Percentiles rank a stretch among this genome's conserved stretches.
Evolutionary conservation across 805 yeast genomes (phyloP).

Genomic region (Metschnikowia lunata): DNA sequence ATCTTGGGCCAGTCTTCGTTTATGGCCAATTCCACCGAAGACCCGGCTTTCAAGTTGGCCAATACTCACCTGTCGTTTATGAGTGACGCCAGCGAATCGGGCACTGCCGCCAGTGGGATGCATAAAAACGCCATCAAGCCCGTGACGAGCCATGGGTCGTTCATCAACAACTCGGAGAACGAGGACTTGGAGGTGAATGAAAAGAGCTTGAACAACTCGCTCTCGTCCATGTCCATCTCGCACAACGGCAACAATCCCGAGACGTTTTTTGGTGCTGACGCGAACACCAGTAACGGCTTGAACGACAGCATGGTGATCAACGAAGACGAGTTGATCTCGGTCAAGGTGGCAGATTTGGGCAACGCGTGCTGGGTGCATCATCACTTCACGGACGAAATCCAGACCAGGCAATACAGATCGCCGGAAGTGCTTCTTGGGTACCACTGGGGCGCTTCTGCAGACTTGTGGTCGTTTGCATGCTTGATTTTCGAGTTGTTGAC

Average conservation of each 20-base stretch:
- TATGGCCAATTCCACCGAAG: not conserved
- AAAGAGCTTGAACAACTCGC: constrained; percentile 32
- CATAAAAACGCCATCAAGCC: constrained; percentile 5
- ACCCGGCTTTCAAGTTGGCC: not conserved
- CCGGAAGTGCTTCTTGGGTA: constrained; percentile 58
- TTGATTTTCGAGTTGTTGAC: constrained; percentile 56
- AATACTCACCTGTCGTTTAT: not conserved
- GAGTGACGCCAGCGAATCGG: not conserved
- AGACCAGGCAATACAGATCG: constrained; percentile 62
- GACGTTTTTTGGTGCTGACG: constrained; percentile 3
- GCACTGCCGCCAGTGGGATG: not conserved
- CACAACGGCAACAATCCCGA: constrained; percentile 18
- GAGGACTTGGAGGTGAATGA: constrained; percentile 16
- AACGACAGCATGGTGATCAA: constrained; percentile 19
- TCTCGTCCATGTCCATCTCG: constrained; percentile 42
- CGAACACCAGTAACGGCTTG: constrained; percentile 5
- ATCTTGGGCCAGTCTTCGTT: constrained; percentile 19
- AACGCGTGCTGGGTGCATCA: constrained; percentile 62
- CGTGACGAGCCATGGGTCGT: constrained; percentile 9
- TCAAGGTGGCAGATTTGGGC: constrained; percentile 67
- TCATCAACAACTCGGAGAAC: constrained; percentile 15
- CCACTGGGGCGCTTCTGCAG: constrained; percentile 61
- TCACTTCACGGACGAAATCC: constrained; percentile 66
- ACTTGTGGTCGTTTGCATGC: constrained; percentile 59
- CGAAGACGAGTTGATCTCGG: constrained; percentile 45